phyloP scores from a whole-genome alignment of 2,329 filamentous ascomycete genomes.

The Gyromitra esculenta region DNA sequence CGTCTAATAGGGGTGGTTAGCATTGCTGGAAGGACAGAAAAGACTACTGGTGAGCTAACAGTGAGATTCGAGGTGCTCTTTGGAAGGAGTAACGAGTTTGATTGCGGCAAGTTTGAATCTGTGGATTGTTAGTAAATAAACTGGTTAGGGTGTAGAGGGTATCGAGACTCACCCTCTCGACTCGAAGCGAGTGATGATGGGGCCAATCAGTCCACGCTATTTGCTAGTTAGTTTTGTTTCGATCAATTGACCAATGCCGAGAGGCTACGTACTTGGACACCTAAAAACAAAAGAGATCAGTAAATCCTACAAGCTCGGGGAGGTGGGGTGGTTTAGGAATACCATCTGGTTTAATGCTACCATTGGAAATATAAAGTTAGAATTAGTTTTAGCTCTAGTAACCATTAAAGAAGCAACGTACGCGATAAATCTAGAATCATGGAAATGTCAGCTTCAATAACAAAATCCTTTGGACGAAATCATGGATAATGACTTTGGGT shows the following conservation, averaged over 20 bases:
- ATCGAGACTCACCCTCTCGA: slow-evolving; percentile 76
- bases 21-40: not conserved
- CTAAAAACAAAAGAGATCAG: slow-evolving; percentile 60
- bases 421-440: slow-evolving; percentile 54
- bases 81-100: slow-evolving; percentile 88
- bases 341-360: slow-evolving; percentile 56
- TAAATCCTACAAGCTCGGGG: not conserved
- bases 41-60: slow-evolving; percentile 66
- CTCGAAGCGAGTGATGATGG: slow-evolving; percentile 99
- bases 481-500: not conserved
- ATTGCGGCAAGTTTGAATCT: slow-evolving; percentile 98
- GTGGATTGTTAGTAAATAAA: slow-evolving; percentile 54
- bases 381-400: not conserved
- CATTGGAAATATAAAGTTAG: slow-evolving; percentile 14
- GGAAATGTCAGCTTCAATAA: slow-evolving; percentile 37
- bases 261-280: slow-evolving; percentile 81
- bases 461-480: not conserved
- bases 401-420: slow-evolving; percentile 40
- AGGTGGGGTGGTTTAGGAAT: slow-evolving; percentile 2
- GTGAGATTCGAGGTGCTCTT: slow-evolving; percentile 98
- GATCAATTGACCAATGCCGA: slow-evolving; percentile 37
- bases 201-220: slow-evolving; percentile 94
- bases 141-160: slow-evolving; percentile 21
- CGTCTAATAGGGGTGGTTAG: slow-evolving; percentile 66
- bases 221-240: slow-evolving; percentile 42